Evolutionary conservation across 2,329 filamentous ascomycete genomes (phyloP).

Genomic region (Penicillium capsulatum): DNA sequence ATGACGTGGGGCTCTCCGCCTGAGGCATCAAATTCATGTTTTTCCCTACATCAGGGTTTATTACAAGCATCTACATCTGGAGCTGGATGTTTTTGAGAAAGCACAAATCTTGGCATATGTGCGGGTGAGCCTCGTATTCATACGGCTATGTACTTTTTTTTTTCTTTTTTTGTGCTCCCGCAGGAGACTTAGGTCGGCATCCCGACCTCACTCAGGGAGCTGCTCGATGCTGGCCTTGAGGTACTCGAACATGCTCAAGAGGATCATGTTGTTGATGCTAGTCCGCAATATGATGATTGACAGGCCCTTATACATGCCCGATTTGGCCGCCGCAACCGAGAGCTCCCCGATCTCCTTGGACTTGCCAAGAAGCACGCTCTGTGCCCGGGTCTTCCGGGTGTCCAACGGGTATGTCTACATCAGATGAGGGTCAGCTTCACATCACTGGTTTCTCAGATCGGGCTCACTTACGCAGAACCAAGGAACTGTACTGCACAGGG

Average conservation of each 20-base stretch:
- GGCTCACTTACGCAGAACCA: conserved; percentile 43
- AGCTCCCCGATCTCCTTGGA: conserved; percentile 41
- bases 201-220: conserved; percentile 26
- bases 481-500: conserved; percentile 45
- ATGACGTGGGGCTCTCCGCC: conserved; percentile 26
- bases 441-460: background rate
- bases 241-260: conserved; percentile 46
- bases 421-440: background rate
- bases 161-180: background rate
- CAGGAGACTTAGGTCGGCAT: background rate
- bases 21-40: conserved; percentile 23
- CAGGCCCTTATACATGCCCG: conserved; percentile 47
- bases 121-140: no score
- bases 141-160: background rate
- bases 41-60: no score
- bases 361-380: conserved; percentile 45
- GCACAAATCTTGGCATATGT: no score
- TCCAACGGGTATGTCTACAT: conserved; percentile 47
- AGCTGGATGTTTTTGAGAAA: background rate
- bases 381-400: conserved; percentile 48
- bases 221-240: conserved; percentile 43
- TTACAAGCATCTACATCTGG: background rate
- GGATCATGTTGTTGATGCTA: conserved; percentile 48
- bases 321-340: conserved; percentile 37
- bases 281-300: conserved; percentile 47